Evolutionary conservation across 768 basidiomycete species (phyloP), one percentile per base, ranked within the genome.

Genomic region (Psilocybe cubensis): DNA sequence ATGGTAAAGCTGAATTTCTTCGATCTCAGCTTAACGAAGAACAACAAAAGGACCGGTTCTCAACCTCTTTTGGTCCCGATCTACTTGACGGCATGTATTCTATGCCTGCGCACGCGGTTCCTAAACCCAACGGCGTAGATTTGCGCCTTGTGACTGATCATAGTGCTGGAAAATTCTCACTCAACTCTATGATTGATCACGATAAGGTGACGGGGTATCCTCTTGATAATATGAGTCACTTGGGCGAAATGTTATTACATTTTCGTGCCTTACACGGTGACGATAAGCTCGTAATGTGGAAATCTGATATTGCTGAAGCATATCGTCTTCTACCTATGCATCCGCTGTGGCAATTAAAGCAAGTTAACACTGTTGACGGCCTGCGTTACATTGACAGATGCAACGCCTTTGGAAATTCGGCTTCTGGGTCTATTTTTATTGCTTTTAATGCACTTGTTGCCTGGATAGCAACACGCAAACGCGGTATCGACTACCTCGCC

Each of bases 321-420:
- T 81, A 78, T 43, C 60, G 70, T 0, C 60, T 65, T 0, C 50
- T 77, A 6, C 80, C 77, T 0, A 65, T 77, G 57, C 74, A 80
- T 40, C 74, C 71, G 0, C 33, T 64, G 0, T 83, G 78, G 78
- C 77, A 82, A 29, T 56, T 79, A 1, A 74, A 72, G 24, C 79
- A 81, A 35, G 54, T 76, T 0, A 61, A 71, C 1, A 61, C 52
- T 0, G 50, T 78, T 8, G 60, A 72, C 8, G 65, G 63, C 0
- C 1, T 40, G 0, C 48, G 33, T 0, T 58, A 70, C 52, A 61
- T 77, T 0, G 72, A 78, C 21, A 28, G 61, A 0, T 24, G 46
- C 7, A 68, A 68, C 18, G 51, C 58, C 6, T 76, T 77, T 45
- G 70, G 75, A 0, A 59, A 62, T 1, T 8, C 43, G 0, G 67